A percentile compares a stretch with the other conserved stretches of the same genome.
Evolutionary conservation across 1,284 basidiomycete genomes (phyloP).

Genomic region (Apiotrichum porosum): DNA sequence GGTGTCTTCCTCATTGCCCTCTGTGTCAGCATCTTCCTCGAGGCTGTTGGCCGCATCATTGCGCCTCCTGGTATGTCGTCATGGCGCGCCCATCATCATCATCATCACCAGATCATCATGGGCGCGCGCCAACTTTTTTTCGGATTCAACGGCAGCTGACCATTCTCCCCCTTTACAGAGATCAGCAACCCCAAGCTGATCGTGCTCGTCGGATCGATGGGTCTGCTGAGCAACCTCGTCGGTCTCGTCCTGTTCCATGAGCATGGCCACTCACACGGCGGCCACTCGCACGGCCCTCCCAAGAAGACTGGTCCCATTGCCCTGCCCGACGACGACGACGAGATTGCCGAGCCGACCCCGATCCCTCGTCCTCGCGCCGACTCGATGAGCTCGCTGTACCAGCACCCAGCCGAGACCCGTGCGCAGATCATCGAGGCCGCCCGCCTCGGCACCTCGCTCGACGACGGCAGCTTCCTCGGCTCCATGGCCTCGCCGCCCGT

Average conservation of each 20-base stretch:
- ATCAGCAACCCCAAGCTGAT: constrained; percentile 83
- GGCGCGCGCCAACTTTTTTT: not conserved
- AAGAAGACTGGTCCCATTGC: constrained; percentile 15
- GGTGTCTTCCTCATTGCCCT: constrained; percentile 94
- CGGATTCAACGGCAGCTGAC: too few species aligned
- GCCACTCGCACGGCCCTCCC: constrained; percentile 19
- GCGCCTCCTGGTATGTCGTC: constrained; percentile 64
- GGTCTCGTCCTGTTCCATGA: constrained; percentile 94
- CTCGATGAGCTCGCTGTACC: constrained; percentile 46
- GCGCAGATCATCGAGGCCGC: constrained; percentile 84
- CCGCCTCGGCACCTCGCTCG: constrained; percentile 40
- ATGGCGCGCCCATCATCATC: too few species aligned
- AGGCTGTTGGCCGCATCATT: constrained; percentile 88
- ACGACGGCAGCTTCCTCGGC: constrained; percentile 20
- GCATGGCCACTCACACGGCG: constrained; percentile 57
- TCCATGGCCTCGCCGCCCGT: constrained; percentile 20
- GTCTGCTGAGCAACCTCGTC: constrained; percentile 85
- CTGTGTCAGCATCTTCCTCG: constrained; percentile 91
- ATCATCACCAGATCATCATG: too few species aligned
- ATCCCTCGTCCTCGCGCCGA: constrained; percentile 33
- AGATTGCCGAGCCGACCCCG: constrained; percentile 9
- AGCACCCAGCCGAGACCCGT: constrained; percentile 80
- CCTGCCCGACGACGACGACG: constrained; percentile 24
- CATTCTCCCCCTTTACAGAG: constrained; percentile 54
- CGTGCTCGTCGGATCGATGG: constrained; percentile 83